Percentiles rank a stretch among this genome's conserved stretches.
Conservation (phyloP, 2,329 filamentous ascomycete genomes). For the Ceratocystis destructans region DNA sequence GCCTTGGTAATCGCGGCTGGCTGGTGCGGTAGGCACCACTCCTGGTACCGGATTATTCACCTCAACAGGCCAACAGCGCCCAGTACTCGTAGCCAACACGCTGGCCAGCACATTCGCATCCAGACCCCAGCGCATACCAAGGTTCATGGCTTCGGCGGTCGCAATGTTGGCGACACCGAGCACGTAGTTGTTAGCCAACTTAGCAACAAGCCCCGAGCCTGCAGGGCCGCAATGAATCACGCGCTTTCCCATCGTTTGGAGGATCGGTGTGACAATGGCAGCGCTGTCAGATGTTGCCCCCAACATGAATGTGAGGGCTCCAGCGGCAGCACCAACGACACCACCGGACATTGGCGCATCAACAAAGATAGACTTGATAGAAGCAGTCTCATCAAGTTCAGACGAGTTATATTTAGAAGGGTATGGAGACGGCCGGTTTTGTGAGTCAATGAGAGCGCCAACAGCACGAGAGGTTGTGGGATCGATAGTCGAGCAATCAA, state of each 20-base stretch:
- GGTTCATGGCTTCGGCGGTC: constrained; percentile 51
- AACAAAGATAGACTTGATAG: constrained; percentile 45
- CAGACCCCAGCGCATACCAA: constrained; percentile 47
- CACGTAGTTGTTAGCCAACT: constrained; percentile 95
- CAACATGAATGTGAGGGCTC: constrained; percentile 91
- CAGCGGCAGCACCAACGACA: constrained; percentile 77
- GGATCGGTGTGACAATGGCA: constrained; percentile 48
- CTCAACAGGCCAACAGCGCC: constrained; percentile 91
- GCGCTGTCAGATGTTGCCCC: constrained; percentile 43
- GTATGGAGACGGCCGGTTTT: constrained; percentile 41
- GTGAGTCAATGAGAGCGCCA: constrained; percentile 50
- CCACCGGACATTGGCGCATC: constrained; percentile 97
- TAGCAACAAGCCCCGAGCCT: constrained; percentile 75
- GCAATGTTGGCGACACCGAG: constrained; percentile 82
- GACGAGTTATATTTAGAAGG: neutral
- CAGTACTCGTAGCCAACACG: constrained; percentile 86
- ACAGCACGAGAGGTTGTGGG: constrained; percentile 69
- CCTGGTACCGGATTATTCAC: constrained; percentile 89
- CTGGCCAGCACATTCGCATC: constrained; percentile 55
- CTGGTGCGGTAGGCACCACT: constrained; percentile 63
- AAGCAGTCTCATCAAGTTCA: too few relatives aligned
- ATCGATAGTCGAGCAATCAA: constrained; percentile 95
- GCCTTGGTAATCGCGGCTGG: constrained; percentile 59
- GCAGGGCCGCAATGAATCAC: constrained; percentile 77
- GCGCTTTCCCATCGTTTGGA: constrained; percentile 72